Evolutionary conservation across 768 basidiomycete genomes (phyloP).

Genomic region (Collybiopsis luxurians): DNA sequence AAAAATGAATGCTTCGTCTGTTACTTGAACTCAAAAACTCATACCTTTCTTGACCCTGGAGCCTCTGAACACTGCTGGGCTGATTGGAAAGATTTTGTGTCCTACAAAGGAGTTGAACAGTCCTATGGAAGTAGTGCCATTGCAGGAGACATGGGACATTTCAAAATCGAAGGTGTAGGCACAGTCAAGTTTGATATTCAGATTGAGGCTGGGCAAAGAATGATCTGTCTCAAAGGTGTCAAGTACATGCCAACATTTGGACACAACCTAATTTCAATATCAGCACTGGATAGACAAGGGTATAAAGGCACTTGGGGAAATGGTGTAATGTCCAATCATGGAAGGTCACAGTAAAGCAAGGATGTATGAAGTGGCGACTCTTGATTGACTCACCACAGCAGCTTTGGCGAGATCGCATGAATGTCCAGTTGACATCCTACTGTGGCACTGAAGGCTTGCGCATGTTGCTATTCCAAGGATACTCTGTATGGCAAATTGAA

Average conservation of each 20-base stretch:
- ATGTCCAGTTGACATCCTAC: neutral
- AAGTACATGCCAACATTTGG: neutral
- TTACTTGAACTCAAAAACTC: too few species aligned
- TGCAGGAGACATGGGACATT: neutral
- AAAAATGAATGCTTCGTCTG: too few species aligned
- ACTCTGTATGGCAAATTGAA: constrained; percentile 8
- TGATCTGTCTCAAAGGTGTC: too few species aligned
- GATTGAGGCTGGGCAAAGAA: too few species aligned
- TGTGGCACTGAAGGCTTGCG: neutral
- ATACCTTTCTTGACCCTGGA: too few species aligned
- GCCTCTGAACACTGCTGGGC: neutral
- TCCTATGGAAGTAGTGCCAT: neutral
- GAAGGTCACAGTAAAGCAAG: neutral
- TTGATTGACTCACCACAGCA: neutral
- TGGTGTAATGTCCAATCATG: neutral
- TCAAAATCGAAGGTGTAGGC: neutral
- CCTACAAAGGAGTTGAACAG: neutral
- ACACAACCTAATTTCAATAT: neutral
- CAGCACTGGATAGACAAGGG: neutral
- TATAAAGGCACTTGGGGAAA: neutral
- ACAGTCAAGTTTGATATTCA: too few species aligned
- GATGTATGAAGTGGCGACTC: neutral
- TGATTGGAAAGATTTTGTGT: neutral
- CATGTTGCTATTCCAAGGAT: constrained; percentile 17
- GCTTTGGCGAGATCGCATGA: neutral